Evolutionary conservation across 2,329 filamentous ascomycete species (phyloP).

Genomic region (Phialophora verrucosa): DNA sequence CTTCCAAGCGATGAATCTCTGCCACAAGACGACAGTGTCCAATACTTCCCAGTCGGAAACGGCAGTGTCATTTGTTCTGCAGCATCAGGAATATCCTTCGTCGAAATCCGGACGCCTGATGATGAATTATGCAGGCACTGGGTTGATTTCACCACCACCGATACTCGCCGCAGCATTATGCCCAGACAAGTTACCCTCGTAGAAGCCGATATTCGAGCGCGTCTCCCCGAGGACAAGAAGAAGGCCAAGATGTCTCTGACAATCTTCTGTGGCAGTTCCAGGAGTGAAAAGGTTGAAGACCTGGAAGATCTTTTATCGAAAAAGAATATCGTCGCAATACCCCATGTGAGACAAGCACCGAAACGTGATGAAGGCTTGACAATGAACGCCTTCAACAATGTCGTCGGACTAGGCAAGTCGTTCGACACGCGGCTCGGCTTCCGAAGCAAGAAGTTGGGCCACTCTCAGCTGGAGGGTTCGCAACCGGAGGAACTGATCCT

Average conservation of each 20-base stretch:
- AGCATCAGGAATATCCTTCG: constrained; percentile 78
- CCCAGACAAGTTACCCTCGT: constrained; percentile 76
- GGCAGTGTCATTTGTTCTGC: constrained; percentile 78
- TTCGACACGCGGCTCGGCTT: constrained; percentile 67
- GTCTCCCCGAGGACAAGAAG: constrained; percentile 73
- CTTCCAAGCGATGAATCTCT: constrained; percentile 74
- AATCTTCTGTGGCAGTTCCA: constrained; percentile 77
- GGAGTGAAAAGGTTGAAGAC: constrained; percentile 77
- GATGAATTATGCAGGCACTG: constrained; percentile 80
- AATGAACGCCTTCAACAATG: constrained; percentile 37
- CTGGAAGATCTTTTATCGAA: constrained; percentile 74
- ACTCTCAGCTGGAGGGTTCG: constrained; percentile 72
- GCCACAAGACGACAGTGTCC: constrained; percentile 73
- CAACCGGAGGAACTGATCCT: constrained; percentile 75
- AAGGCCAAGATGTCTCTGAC: constrained; percentile 73
- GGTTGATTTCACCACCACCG: constrained; percentile 76
- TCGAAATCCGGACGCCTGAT: constrained; percentile 81
- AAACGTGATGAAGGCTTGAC: constrained; percentile 39
- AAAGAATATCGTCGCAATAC: constrained; percentile 73
- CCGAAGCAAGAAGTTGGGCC: constrained; percentile 74
- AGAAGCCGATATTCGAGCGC: constrained; percentile 74
- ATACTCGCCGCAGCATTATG: constrained; percentile 59
- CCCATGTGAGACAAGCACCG: constrained; percentile 59
- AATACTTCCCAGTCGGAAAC: constrained; percentile 83
- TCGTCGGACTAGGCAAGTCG: constrained; percentile 35